phyloP scores from a whole-genome alignment of 306 rosid species.

The Comarum palustre region DNA sequence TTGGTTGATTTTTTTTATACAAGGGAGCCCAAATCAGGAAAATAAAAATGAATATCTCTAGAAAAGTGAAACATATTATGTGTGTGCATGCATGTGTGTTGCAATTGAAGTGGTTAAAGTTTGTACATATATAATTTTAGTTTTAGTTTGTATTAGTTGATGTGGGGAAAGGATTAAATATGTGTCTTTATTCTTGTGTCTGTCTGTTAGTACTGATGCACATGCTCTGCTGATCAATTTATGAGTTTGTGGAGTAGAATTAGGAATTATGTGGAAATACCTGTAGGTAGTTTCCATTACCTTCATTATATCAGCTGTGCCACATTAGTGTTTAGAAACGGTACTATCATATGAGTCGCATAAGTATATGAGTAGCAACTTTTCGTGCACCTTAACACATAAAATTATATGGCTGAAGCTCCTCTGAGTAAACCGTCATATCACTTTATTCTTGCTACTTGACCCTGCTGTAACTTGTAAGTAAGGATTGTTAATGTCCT shows the following conservation, averaged over 20 bases:
- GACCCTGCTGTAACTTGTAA: not conserved
- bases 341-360: not conserved
- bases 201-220: not conserved
- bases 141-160: not conserved
- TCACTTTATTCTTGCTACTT: not conserved
- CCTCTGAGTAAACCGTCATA: not conserved
- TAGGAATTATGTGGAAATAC: not conserved
- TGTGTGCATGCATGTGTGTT: not conserved
- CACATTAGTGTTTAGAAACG: not conserved
- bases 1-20: not conserved
- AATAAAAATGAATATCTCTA: not conserved
- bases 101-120: not conserved
- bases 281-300: not conserved
- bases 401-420: not conserved
- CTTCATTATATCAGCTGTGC: constrained; percentile 2
- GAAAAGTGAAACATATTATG: constrained; percentile 7
- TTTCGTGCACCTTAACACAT: not conserved
- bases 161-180: not conserved
- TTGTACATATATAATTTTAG: not conserved
- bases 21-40: not conserved
- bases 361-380: not conserved
- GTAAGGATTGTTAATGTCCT: not conserved
- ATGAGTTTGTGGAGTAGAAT: not conserved
- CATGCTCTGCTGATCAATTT: not conserved
- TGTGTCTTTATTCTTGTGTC: not conserved